phyloP scores from a whole-genome alignment of 2,329 filamentous ascomycete species.

The Beauveria bassiana region DNA sequence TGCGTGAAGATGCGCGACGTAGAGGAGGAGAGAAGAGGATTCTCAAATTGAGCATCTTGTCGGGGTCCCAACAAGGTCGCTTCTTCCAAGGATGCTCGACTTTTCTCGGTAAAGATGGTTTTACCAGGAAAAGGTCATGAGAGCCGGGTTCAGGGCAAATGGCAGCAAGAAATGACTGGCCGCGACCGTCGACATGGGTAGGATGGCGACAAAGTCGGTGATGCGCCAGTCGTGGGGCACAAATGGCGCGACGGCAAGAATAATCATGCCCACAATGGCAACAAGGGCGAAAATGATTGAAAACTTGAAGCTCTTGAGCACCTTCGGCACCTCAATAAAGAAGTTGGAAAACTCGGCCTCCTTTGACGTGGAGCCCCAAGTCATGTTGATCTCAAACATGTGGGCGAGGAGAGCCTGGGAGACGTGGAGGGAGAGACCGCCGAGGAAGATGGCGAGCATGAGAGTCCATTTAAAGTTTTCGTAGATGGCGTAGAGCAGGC shows the following conservation, averaged over 20 bases:
- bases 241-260: constrained; percentile 55
- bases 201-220: constrained; percentile 65
- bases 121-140: constrained; percentile 75
- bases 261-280: constrained; percentile 54
- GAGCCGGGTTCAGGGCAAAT: constrained; percentile 66
- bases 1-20: not conserved
- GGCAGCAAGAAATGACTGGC: constrained; percentile 64
- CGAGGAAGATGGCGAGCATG: constrained; percentile 39
- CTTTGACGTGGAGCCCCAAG: constrained; percentile 50
- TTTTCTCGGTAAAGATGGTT: not conserved
- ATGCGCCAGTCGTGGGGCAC: constrained; percentile 60
- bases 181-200: constrained; percentile 67
- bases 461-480: constrained; percentile 55
- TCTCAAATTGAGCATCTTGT: not conserved
- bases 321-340: constrained; percentile 53
- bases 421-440: constrained; percentile 35
- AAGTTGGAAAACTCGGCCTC: constrained; percentile 54
- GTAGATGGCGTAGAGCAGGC: constrained; percentile 32
- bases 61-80: not conserved
- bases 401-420: constrained; percentile 33
- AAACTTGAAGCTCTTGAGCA: constrained; percentile 72
- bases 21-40: no score
- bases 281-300: constrained; percentile 55
- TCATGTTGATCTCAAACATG: constrained; percentile 35
- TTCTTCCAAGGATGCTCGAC: not conserved